phyloP scores from a whole-genome alignment of 306 rosid species.

The Amphicarpaea edgeworthii region DNA sequence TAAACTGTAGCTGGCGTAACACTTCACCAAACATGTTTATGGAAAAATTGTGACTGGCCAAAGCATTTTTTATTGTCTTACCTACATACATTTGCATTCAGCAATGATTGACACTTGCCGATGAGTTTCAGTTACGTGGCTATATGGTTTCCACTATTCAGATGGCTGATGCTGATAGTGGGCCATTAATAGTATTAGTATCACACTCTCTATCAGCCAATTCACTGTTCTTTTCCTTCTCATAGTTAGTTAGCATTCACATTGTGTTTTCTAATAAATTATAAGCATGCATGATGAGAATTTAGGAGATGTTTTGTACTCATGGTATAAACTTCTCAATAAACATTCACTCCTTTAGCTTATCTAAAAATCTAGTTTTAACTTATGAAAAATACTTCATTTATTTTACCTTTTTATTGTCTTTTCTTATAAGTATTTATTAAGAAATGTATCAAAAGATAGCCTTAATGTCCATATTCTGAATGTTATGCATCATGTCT shows the following conservation, averaged over 20 bases:
- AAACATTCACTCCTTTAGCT: not conserved
- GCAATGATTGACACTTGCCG: conserved; percentile 1
- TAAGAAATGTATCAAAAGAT: no score
- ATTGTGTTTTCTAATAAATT: not conserved
- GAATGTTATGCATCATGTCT: not conserved
- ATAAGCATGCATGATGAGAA: not conserved
- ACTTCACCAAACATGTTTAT: not conserved
- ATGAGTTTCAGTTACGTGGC: conserved; percentile 9
- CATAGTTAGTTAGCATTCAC: not conserved
- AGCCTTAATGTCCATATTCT: not conserved
- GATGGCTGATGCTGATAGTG: not conserved
- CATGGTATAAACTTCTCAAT: not conserved
- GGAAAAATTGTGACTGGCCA: not conserved
- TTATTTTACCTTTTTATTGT: no score
- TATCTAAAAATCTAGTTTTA: not conserved
- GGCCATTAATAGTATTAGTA: not conserved
- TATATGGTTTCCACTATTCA: conserved; percentile 1
- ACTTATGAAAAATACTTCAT: no score
- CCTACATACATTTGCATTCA: not conserved
- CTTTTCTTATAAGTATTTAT: no score
- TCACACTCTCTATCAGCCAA: not conserved
- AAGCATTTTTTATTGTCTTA: not conserved
- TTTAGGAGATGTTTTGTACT: not conserved
- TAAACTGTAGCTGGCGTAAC: not conserved
- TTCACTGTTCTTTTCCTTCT: not conserved